Conservation (phyloP, 805 yeast species). For the Ogataea pini region DNA sequence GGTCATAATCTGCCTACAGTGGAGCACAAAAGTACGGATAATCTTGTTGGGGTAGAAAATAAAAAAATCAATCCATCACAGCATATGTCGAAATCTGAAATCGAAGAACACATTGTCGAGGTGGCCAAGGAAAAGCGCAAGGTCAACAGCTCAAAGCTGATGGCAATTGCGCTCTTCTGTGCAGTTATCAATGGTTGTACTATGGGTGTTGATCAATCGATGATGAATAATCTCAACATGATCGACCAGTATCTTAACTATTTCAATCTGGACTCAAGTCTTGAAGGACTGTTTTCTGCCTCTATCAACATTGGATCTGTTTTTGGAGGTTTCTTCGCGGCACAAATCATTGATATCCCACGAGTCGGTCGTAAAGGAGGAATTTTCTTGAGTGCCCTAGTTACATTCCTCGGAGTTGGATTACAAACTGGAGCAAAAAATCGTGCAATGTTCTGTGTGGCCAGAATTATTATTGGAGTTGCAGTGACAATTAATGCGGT, state of each 20-base stretch:
- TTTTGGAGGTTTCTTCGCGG: constrained; percentile 30
- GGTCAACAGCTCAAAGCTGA: constrained; percentile 21
- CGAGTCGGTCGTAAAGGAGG: constrained; percentile 34
- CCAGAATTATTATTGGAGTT: constrained; percentile 39
- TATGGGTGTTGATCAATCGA: constrained; percentile 32
- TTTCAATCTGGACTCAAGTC: constrained; percentile 25
- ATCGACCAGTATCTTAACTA: constrained; percentile 27
- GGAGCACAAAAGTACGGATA: no score
- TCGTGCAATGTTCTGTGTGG: constrained; percentile 39
- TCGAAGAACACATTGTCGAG: background rate
- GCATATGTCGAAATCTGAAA: background rate
- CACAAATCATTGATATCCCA: constrained; percentile 25
- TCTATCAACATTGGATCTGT: constrained; percentile 32
- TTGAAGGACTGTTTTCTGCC: constrained; percentile 31
- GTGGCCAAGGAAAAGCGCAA: background rate
- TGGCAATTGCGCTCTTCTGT: constrained; percentile 26
- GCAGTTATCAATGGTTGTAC: constrained; percentile 30
- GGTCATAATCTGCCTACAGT: background rate
- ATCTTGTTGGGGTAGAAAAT: no score
- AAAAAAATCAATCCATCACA: no score
- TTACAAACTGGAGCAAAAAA: constrained; percentile 41
- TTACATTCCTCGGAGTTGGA: constrained; percentile 37
- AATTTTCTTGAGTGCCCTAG: constrained; percentile 28
- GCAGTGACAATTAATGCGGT: constrained; percentile 35
- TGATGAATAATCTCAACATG: constrained; percentile 31